Evolutionary conservation across 2,329 filamentous ascomycete genomes (phyloP), one percentile per base, ranked within the genome.

Genomic region (Lizonia empirigonia): DNA sequence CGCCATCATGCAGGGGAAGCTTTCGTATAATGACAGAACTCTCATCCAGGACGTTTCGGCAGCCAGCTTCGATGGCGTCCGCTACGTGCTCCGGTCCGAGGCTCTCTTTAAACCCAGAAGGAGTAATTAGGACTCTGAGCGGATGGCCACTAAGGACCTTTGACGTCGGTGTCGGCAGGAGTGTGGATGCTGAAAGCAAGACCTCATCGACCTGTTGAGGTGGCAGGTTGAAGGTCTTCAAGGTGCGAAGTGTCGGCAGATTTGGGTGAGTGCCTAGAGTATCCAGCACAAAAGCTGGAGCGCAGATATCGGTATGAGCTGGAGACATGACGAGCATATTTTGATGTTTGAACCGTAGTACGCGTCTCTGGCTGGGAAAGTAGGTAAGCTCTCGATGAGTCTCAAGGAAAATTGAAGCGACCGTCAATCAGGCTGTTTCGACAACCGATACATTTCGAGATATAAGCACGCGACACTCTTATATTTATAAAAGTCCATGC

Each of bases 41-140:
- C 36, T 47, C 44, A 29, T 64, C 60, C 3, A 78, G 57, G 2
- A 78, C 78, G 13, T 74, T 73, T 0, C 76, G 67, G 18, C 82
- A 74, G 2, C 79, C 80, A 4, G 68, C 67, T 57, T 80, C 77
- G 47, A 82, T 82, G 46, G 78, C 80, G 48, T 79, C 72, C 0
- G 80, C 79, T 1, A 78, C 79, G n/a, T 71, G 68, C 12, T 76
- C 70, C 3, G 80, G 78, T 13, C 76, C 72, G 3, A 82, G 74
- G 39, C 78, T 81, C 20, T 80, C 80, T 51, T 82, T 82, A 72
- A 82, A 82, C 2, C 80, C 80, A 0, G 79, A 82, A 0, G 80
- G 80, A 13, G 77, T 78, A 29, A 82, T 73, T 39, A 82, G 73
- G 19, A 82, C 70, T 26, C 68, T 54, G 7, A 69, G 52, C 19